Percentiles rank a stretch among this genome's conserved stretches.
Conservation (phyloP, 2,329 filamentous ascomycete genomes). For the Botrytis aclada region DNA sequence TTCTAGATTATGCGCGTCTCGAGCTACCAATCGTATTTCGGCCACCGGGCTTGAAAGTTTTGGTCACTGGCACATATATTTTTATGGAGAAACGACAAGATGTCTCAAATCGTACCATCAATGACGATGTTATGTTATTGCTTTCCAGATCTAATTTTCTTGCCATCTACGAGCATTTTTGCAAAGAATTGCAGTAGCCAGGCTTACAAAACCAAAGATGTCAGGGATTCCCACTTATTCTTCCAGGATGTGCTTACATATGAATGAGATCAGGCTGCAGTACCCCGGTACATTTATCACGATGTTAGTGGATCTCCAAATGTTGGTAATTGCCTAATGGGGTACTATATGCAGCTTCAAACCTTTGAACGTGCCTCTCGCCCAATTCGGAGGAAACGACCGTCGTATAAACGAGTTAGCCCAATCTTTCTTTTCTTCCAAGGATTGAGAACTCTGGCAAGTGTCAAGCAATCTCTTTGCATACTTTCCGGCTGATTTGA, state of each 20-base stretch:
- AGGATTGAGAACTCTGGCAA: not conserved
- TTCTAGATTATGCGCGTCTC: conserved; percentile 16
- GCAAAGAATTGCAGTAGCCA: not conserved
- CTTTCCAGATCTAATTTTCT: not conserved
- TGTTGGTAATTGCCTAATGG: conserved; percentile 9
- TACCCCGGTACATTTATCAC: conserved; percentile 12
- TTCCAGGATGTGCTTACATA: conserved; percentile 10
- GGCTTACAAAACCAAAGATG: not conserved
- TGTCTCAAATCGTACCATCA: conserved; percentile 12
- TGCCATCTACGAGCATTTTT: not conserved
- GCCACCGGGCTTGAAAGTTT: not conserved
- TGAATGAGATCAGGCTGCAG: conserved; percentile 18
- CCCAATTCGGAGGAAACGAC: conserved; percentile 8
- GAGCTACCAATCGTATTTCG: conserved; percentile 11
- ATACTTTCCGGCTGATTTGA: not conserved
- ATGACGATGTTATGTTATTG: not conserved
- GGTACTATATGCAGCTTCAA: conserved; percentile 16
- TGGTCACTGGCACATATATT: conserved; percentile 11
- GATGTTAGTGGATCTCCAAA: conserved; percentile 8
- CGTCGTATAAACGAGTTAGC: conserved; percentile 1
- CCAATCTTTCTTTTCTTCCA: not conserved
- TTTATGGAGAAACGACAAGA: conserved; percentile 7
- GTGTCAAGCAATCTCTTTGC: not conserved
- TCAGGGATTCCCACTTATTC: conserved; percentile 5
- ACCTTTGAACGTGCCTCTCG: conserved; percentile 3